Evolutionary conservation across 306 rosid genomes (phyloP), one percentile per base, ranked within the genome.

Genomic region (Vigna mungo): DNA sequence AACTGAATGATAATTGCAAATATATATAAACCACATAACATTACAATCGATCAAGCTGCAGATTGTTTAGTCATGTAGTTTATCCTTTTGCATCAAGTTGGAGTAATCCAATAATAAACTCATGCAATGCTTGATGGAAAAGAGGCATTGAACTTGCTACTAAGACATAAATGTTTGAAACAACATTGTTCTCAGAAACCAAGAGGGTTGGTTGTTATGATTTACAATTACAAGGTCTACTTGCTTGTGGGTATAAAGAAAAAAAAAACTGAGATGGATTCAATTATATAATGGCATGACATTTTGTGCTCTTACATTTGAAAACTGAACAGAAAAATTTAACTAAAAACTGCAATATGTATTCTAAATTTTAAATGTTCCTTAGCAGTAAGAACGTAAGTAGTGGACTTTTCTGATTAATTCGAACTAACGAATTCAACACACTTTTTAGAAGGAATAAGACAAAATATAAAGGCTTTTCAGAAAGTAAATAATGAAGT

Each of bases 11-110:
- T 37, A 17, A 48, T 39, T 67, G 68, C 23, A 77, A 10, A n/a
- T 15, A 25, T 23, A 43, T 55, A 41, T 23, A 54, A 30, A 43
- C 23, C 54, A 20, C 18, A 43, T 56, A 75, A 62, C 8, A 34
- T 47, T 27, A 74, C n/a, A 59, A 63, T n/a, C 32, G 17, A 17
- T 46, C 44, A 58, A 46, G 64, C 15, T 44, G 37, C 15, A 27
- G 16, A 74, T 23, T 20, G 54, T 5, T 65, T 76, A 64, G 73
- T 65, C 47, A 44, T 25, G 44, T 9, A 73, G 48, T 43, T 58
- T 44, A 7, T 43, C 53, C 1, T 56, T 55, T 39, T 12, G 37
- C 51, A 53, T 71, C 65, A 71, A 37, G 54, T 71, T 49, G 30
- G 39, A n/a, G 32, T 46, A 9, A n/a, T 51, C 13, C 11, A 51